Evolutionary conservation across 306 rosid genomes (phyloP).

Genomic region (Acacia confusa): DNA sequence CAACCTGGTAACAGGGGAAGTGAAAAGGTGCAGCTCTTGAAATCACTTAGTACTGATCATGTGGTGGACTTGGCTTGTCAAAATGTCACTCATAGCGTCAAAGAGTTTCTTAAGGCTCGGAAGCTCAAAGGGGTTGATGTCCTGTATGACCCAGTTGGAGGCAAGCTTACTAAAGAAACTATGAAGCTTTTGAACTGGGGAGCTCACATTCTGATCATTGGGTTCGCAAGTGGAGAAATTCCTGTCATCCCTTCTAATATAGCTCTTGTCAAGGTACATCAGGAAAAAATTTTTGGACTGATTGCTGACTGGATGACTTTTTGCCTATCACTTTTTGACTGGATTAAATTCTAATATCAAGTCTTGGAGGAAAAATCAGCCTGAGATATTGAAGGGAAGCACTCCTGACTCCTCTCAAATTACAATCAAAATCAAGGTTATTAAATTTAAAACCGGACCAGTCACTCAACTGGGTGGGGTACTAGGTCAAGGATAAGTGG

Average conservation of each 20-base stretch:
- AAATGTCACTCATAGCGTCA: constrained; percentile 67
- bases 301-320: background rate
- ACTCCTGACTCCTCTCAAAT: background rate
- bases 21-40: constrained; percentile 79
- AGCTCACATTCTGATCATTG: constrained; percentile 82
- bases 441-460: no score
- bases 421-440: background rate
- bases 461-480: no score
- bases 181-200: constrained; percentile 89
- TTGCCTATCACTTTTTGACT: constrained; percentile 17
- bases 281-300: constrained; percentile 15
- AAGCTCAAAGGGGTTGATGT: constrained; percentile 90
- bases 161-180: constrained; percentile 74
- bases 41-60: constrained; percentile 77
- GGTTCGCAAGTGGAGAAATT: constrained; percentile 92
- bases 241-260: constrained; percentile 92
- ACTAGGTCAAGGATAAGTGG: no score
- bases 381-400: constrained; percentile 16
- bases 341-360: constrained; percentile 6
- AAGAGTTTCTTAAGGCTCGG: constrained; percentile 64
- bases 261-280: constrained; percentile 86
- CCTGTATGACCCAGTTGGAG: constrained; percentile 95
- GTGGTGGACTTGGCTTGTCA: constrained; percentile 73
- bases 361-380: constrained; percentile 5
- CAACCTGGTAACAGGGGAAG: constrained; percentile 59